phyloP scores from a whole-genome alignment of 805 yeast species.

The Ogataea chonburiensis region DNA sequence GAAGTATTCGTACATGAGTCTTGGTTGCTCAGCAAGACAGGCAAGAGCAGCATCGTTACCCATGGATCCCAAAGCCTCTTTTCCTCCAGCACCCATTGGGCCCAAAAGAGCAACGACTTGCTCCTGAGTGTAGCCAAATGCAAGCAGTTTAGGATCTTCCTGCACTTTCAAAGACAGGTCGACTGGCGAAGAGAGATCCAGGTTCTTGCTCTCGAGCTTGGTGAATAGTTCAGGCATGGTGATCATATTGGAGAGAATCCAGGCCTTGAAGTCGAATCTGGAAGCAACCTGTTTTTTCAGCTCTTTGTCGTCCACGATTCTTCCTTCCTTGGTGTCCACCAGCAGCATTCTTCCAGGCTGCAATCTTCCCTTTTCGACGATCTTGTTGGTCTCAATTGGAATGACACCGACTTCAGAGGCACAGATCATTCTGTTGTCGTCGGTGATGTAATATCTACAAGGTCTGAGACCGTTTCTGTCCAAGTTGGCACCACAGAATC shows the following conservation, averaged over 20 bases:
- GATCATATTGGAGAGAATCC: slow-evolving; percentile 86
- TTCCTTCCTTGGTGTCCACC: slow-evolving; percentile 90
- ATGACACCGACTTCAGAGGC: slow-evolving; percentile 98
- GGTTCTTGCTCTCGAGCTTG: slow-evolving; percentile 50
- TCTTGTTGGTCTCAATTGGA: slow-evolving; percentile 77
- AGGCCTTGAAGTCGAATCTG: slow-evolving; percentile 87
- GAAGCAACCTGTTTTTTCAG: slow-evolving; percentile 77
- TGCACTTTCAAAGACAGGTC: slow-evolving; percentile 51
- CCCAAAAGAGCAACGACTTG: slow-evolving; percentile 79
- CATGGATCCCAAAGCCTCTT: slow-evolving; percentile 97
- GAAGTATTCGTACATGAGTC: slow-evolving; percentile 87
- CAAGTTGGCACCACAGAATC: slow-evolving; percentile 97
- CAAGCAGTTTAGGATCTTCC: slow-evolving; percentile 76
- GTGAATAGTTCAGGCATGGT: slow-evolving; percentile 71
- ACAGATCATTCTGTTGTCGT: slow-evolving; percentile 93
- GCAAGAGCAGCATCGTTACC: slow-evolving; percentile 97
- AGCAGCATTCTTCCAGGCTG: slow-evolving; percentile 95
- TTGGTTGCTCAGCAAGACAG: slow-evolving; percentile 91
- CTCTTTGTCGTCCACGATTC: slow-evolving; percentile 90
- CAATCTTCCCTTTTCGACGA: slow-evolving; percentile 88
- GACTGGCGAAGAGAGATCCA: slow-evolving; percentile 27
- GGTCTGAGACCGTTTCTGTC: slow-evolving; percentile 98
- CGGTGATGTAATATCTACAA: slow-evolving; percentile 93
- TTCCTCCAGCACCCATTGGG: slow-evolving; percentile 91
- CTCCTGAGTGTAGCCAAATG: slow-evolving; percentile 94